Conservation (phyloP, 2,329 filamentous ascomycete species). For the Exserohilum rostratum region DNA sequence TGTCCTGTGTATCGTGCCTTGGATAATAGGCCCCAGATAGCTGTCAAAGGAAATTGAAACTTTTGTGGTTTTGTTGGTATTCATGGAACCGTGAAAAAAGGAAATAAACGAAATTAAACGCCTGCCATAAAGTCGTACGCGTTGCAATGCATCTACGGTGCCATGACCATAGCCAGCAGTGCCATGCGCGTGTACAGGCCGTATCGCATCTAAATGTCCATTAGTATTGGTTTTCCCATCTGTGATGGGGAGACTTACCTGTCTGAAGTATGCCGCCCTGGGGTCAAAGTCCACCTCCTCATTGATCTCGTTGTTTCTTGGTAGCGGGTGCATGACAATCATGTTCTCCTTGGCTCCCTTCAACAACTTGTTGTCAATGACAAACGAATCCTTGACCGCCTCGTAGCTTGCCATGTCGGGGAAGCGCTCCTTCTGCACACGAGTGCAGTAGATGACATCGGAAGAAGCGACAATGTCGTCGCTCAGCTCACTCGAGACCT, state of each 20-base stretch:
- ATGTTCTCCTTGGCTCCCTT: conserved; percentile 91
- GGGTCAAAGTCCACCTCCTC: conserved; percentile 98
- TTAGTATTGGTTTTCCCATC: conserved; percentile 50
- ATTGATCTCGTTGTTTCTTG: conserved; percentile 88
- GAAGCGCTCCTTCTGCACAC: conserved; percentile 96
- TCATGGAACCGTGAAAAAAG: conserved; percentile 11
- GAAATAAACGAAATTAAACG: conserved; percentile 5
- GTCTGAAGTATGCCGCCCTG: conserved; percentile 96
- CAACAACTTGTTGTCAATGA: conserved; percentile 88
- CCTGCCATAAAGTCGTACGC: conserved; percentile 11
- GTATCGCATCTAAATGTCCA: conserved; percentile 80
- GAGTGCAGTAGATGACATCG: conserved; percentile 95
- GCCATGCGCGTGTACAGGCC: conserved; percentile 98
- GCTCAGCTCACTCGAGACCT: conserved; percentile 79
- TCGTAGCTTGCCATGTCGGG: conserved; percentile 81
- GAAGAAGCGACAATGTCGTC: conserved; percentile 83
- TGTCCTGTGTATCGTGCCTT: conserved; percentile 5
- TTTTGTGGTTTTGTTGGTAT: conserved; percentile 16
- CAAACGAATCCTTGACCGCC: conserved; percentile 82
- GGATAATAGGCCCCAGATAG: too few species aligned
- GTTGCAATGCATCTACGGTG: conserved; percentile 42
- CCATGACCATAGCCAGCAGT: conserved; percentile 90
- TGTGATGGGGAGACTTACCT: conserved; percentile 67
- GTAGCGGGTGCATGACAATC: conserved; percentile 94
- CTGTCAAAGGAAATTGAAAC: neutral